Conservation (phyloP, 352 stramenopile genomes). For the Globisporangium orthogonon region DNA sequence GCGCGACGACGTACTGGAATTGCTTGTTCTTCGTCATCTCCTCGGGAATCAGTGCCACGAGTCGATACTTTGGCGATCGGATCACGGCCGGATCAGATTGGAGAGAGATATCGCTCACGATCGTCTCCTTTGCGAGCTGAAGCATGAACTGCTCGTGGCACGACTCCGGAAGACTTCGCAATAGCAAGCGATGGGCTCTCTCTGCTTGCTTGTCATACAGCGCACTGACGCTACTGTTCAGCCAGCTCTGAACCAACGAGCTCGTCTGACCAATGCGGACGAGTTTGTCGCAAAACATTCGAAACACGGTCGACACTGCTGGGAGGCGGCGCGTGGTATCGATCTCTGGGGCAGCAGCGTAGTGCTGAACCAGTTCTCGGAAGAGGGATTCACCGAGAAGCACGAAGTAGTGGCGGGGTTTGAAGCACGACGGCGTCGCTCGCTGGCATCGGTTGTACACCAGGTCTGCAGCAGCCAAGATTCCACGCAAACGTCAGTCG, state of each 20-base stretch:
- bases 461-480: slow-evolving; percentile 24
- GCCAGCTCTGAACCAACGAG: slow-evolving; percentile 39
- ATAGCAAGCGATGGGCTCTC: slow-evolving; percentile 21
- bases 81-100: background rate
- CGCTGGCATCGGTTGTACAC: slow-evolving; percentile 54
- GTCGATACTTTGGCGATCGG: slow-evolving; percentile 35
- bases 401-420: slow-evolving; percentile 35
- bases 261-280: slow-evolving; percentile 45
- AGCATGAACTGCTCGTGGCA: slow-evolving; percentile 43
- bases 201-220: slow-evolving; percentile 12
- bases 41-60: slow-evolving; percentile 35
- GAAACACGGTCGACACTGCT: slow-evolving; percentile 26
- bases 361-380: slow-evolving; percentile 10
- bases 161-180: slow-evolving; percentile 41
- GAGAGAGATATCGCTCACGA: background rate
- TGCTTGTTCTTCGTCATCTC: slow-evolving; percentile 36
- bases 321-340: background rate
- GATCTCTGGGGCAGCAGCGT: background rate
- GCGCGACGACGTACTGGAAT: slow-evolving; percentile 53
- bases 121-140: slow-evolving; percentile 24
- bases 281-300: slow-evolving; percentile 59
- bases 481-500: no score
- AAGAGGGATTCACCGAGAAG: slow-evolving; percentile 41
- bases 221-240: slow-evolving; percentile 10
- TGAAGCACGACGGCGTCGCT: slow-evolving; percentile 37